These are phyloP conservation scores for Paecilomyces niveus DNA, from an alignment of 2,329 filamentous ascomycete species.

Conservation along the genomic window DNA sequence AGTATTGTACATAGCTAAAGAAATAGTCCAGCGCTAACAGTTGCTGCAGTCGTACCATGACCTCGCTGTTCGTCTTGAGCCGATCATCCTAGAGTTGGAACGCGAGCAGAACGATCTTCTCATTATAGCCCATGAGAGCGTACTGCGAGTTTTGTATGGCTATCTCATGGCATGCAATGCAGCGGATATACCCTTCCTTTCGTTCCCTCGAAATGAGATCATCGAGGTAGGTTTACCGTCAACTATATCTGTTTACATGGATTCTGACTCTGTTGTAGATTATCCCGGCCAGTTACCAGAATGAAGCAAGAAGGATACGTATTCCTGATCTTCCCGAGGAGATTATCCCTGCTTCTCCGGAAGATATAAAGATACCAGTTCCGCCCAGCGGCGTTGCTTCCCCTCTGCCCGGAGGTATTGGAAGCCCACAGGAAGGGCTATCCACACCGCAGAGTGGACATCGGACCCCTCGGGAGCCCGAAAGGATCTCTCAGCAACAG, in stretches of 20 bases:
- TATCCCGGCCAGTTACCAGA: conserved; percentile 94
- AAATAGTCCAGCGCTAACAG: not conserved
- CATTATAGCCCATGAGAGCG: conserved; percentile 95
- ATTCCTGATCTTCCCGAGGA: conserved; percentile 62
- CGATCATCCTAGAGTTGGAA: conserved; percentile 94
- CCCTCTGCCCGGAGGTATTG: conserved; percentile 36
- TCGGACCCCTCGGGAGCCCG: conserved; percentile 36
- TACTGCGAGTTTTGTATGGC: conserved; percentile 92
- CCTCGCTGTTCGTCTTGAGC: conserved; percentile 92
- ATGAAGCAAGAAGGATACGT: conserved; percentile 83
- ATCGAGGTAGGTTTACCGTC: conserved; percentile 59
- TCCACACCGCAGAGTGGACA: conserved; percentile 37
- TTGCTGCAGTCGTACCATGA: conserved; percentile 81
- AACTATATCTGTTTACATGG: not conserved
- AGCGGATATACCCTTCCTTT: conserved; percentile 83
- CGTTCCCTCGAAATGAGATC: conserved; percentile 93
- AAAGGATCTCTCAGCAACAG: conserved; percentile 38
- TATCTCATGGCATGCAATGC: conserved; percentile 99
- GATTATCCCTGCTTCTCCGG: conserved; percentile 69
- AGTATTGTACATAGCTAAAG: conserved; percentile 9
- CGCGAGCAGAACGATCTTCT: conserved; percentile 95
- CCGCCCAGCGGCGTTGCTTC: conserved; percentile 49
- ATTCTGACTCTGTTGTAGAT: conserved; percentile 47
- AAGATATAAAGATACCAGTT: conserved; percentile 74
- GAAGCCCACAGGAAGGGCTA: conserved; percentile 32